A percentile compares a stretch with the other conserved stretches of the same genome.
Evolutionary conservation across 2,329 filamentous ascomycete genomes (phyloP).

Genomic region (Xylariomycetidae sp.): DNA sequence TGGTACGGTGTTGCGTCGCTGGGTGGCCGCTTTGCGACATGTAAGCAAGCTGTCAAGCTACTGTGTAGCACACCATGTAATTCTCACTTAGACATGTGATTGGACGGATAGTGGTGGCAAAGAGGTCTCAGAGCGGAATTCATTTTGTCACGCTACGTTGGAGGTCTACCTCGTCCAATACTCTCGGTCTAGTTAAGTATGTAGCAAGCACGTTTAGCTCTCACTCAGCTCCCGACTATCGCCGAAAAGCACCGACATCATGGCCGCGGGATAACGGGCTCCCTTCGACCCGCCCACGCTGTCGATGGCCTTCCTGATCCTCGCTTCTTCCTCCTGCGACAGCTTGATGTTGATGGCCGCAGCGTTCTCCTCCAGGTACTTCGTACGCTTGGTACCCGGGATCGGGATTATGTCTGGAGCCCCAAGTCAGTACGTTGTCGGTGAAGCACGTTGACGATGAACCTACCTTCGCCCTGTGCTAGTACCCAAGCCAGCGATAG

Average conservation of each 20-base stretch:
- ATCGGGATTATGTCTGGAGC: conserved; percentile 41
- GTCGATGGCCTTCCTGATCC: conserved; percentile 32
- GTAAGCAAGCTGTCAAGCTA: too few relatives aligned
- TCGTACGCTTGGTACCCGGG: conserved; percentile 28
- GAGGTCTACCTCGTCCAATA: too few relatives aligned
- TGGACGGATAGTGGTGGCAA: too few relatives aligned
- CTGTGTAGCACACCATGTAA: too few relatives aligned
- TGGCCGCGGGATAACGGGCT: conserved; percentile 9
- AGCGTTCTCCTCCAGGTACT: conserved; percentile 29
- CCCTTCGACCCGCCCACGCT: conserved; percentile 17
- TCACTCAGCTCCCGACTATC: conserved; percentile 15
- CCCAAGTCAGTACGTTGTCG: not conserved
- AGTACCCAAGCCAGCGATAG: conserved; percentile 51
- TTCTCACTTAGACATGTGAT: too few relatives aligned
- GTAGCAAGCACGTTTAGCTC: too few relatives aligned
- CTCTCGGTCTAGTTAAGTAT: too few relatives aligned
- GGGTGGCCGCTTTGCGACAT: too few relatives aligned
- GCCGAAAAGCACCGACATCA: conserved; percentile 10
- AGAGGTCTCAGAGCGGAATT: too few relatives aligned
- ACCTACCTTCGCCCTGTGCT: conserved; percentile 37
- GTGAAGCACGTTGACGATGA: too few relatives aligned
- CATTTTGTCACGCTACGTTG: too few relatives aligned
- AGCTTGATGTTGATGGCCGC: conserved; percentile 27
- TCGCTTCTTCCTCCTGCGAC: conserved; percentile 29
- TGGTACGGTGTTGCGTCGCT: too few relatives aligned